Conservation (phyloP, 2,329 filamentous ascomycete genomes). For the Clarireedia sp. region DNA sequence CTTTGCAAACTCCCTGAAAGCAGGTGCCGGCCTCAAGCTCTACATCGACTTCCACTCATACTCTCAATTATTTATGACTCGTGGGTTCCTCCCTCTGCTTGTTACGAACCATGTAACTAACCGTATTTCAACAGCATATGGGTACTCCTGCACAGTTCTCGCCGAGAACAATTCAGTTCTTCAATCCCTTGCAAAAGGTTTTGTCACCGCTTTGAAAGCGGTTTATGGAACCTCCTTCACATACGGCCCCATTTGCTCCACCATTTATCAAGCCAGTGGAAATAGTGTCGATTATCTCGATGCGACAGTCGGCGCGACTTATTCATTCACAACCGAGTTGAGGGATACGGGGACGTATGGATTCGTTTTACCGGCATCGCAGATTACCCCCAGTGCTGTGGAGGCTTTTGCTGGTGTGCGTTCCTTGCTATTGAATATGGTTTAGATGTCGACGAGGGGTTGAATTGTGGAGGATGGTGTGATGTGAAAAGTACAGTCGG, state of each 20-base stretch:
- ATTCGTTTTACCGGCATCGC: constrained; percentile 40
- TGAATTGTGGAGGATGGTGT: no score
- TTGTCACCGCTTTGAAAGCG: constrained; percentile 45
- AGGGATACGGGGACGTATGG: constrained; percentile 41
- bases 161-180: constrained; percentile 41
- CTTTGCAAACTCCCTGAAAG: constrained; percentile 37
- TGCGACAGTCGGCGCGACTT: constrained; percentile 30
- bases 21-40: constrained; percentile 44
- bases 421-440: no score
- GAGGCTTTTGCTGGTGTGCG: constrained; percentile 38
- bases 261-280: constrained; percentile 50
- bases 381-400: constrained; percentile 39
- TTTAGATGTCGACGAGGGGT: no score
- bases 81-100: constrained; percentile 10
- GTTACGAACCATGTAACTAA: neutral
- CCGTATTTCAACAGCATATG: constrained; percentile 36
- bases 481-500: no score
- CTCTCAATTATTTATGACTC: constrained; percentile 49
- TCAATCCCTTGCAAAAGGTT: constrained; percentile 40
- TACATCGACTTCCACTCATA: constrained; percentile 62
- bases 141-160: constrained; percentile 46
- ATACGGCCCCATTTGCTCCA: constrained; percentile 45
- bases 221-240: constrained; percentile 40
- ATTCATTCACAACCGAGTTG: constrained; percentile 40
- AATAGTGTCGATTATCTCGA: constrained; percentile 37